Evolutionary conservation across 2,329 filamentous ascomycete genomes (phyloP).

Genomic region (Botryosphaeria agaves): DNA sequence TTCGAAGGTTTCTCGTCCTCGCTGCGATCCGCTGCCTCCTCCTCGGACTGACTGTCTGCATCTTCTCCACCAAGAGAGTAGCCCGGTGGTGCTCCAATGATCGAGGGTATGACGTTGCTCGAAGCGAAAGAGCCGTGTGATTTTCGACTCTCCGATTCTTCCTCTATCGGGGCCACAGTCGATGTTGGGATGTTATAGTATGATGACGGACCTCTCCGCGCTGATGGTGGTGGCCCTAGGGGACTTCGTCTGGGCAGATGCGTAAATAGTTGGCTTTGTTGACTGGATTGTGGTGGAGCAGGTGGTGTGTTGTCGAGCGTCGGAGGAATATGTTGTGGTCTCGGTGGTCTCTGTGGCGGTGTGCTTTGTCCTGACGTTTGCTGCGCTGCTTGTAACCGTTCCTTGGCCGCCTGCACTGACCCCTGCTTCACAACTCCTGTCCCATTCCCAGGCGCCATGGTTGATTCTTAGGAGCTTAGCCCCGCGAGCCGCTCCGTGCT

Average conservation of each 20-base stretch:
- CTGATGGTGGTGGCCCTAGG: constrained; percentile 30
- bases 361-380: constrained; percentile 4
- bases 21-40: constrained; percentile 11
- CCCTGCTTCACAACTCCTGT: too few species aligned
- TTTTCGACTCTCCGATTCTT: constrained; percentile 26
- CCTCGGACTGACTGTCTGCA: constrained; percentile 14
- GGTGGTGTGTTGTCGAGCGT: constrained; percentile 2
- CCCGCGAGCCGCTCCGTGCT: too few species aligned
- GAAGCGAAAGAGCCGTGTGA: constrained; percentile 28
- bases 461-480: too few species aligned
- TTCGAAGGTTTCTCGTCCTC: constrained; percentile 14
- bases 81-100: too few species aligned
- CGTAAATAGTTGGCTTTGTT: constrained; percentile 12
- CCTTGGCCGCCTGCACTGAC: constrained; percentile 3
- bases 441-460: too few species aligned
- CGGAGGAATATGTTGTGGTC: constrained; percentile 6
- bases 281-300: constrained; percentile 26
- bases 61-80: too few species aligned
- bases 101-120: constrained; percentile 31
- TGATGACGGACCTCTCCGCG: constrained; percentile 27
- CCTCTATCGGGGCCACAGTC: constrained; percentile 29
- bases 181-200: constrained; percentile 32
- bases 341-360: constrained; percentile 11
- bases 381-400: constrained; percentile 2
- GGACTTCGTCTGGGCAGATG: constrained; percentile 18